phyloP scores from a whole-genome alignment of 140 eudicot genomes.

The Anethum foeniculum region DNA sequence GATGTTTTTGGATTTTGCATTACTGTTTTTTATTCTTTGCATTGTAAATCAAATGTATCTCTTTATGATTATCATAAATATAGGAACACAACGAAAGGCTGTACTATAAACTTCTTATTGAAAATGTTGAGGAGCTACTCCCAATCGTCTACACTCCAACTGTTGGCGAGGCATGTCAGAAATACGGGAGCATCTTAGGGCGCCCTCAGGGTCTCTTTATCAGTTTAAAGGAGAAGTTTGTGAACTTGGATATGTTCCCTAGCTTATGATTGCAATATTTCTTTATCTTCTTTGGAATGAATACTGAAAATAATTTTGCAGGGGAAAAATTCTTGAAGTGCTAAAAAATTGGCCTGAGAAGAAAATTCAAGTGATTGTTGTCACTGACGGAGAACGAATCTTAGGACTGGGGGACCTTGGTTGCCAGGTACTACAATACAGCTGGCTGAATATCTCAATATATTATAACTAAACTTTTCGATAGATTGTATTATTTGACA shows the following conservation, averaged over 20 bases:
- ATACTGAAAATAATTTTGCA: constrained; percentile 18
- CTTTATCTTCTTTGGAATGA: neutral
- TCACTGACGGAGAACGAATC: constrained; percentile 93
- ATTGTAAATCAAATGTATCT: neutral
- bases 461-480: neutral
- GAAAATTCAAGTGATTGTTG: constrained; percentile 88
- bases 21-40: neutral
- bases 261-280: neutral
- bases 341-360: constrained; percentile 94
- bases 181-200: constrained; percentile 79
- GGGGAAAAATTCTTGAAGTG: constrained; percentile 86
- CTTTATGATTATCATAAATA: neutral
- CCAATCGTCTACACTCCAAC: constrained; percentile 74
- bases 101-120: constrained; percentile 64
- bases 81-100: constrained; percentile 43
- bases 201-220: constrained; percentile 90
- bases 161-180: constrained; percentile 90
- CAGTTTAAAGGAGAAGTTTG: constrained; percentile 80
- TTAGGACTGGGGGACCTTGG: constrained; percentile 98
- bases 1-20: neutral
- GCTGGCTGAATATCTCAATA: neutral
- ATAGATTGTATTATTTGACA: neutral
- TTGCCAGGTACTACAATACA: constrained; percentile 54
- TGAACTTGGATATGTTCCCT: neutral
- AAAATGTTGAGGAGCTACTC: constrained; percentile 69